Conservation (phyloP, 192 early-diverging fungal genomes). For the Geranomyces michiganensis region DNA sequence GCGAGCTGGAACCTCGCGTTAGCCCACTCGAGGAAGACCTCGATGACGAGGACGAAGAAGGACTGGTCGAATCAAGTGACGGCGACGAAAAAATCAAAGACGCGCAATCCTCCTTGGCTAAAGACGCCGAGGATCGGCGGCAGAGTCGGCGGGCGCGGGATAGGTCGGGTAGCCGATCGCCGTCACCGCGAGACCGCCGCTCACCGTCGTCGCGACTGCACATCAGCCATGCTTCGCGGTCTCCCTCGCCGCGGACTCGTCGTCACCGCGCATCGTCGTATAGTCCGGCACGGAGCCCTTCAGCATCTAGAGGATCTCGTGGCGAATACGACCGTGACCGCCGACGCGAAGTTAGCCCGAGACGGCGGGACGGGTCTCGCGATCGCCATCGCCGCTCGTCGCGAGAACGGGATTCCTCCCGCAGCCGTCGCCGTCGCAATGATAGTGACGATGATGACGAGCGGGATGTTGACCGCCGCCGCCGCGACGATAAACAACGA, state of each 20-base stretch:
- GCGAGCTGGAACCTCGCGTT: slow-evolving; percentile 76
- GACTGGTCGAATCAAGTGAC: not conserved
- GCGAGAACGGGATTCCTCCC: too few species aligned
- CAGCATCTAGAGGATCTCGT: too few species aligned
- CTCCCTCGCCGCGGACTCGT: too few species aligned
- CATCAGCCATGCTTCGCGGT: too few species aligned
- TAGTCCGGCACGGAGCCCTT: too few species aligned
- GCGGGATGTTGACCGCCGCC: not conserved
- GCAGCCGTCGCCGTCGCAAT: not conserved
- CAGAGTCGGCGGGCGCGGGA: not conserved
- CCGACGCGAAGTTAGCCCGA: too few species aligned
- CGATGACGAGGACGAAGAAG: slow-evolving; percentile 34
- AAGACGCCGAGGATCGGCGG: slow-evolving; percentile 12
- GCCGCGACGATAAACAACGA: not conserved
- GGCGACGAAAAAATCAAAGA: not conserved
- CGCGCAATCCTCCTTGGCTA: slow-evolving; percentile 10
- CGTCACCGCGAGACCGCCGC: not conserved
- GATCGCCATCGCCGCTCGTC: too few species aligned
- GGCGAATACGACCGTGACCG: too few species aligned
- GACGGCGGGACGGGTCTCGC: too few species aligned
- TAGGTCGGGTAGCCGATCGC: not conserved
- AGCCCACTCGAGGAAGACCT: slow-evolving; percentile 74
- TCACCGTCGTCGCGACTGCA: too few species aligned
- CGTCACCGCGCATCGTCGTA: too few species aligned
- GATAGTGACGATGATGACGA: slow-evolving; percentile 11